Evolutionary conservation across 2,329 filamentous ascomycete species (phyloP).

Genomic region (Bipolaris cookei): DNA sequence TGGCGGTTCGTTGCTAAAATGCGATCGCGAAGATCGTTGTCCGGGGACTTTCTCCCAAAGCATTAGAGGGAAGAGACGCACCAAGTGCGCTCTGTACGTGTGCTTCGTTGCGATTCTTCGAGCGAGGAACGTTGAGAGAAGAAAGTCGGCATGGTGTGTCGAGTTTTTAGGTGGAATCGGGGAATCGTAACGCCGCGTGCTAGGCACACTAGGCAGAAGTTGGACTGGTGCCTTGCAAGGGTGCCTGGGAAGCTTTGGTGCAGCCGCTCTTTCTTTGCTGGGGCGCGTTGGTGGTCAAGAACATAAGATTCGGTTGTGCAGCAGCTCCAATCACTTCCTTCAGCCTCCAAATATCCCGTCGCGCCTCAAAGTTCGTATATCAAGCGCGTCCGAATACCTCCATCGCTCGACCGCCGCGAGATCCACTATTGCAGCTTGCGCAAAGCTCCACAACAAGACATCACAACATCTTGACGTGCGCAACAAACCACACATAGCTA

Average conservation of each 20-base stretch:
- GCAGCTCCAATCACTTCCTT: neutral
- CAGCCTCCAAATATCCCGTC: neutral
- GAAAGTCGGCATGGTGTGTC: slow-evolving; percentile 8
- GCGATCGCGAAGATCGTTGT: slow-evolving; percentile 67
- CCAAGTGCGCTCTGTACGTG: slow-evolving; percentile 72
- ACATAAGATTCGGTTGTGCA: slow-evolving; percentile 19
- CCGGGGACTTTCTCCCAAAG: slow-evolving; percentile 99
- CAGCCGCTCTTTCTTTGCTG: slow-evolving; percentile 27
- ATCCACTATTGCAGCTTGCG: slow-evolving; percentile 20
- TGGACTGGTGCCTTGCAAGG: slow-evolving; percentile 34
- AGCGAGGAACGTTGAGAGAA: slow-evolving; percentile 80
- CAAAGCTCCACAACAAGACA: slow-evolving; percentile 29
- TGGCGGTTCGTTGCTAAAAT: slow-evolving; percentile 98
- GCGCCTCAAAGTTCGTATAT: neutral
- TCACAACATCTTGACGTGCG: slow-evolving; percentile 9
- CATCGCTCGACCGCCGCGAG: slow-evolving; percentile 5
- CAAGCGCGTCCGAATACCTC: slow-evolving; percentile 17
- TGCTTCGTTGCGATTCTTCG: slow-evolving; percentile 99
- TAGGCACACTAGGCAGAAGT: slow-evolving; percentile 39
- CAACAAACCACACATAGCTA: slow-evolving; percentile 11
- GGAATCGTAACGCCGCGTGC: slow-evolving; percentile 20
- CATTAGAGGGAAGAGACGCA: slow-evolving; percentile 51
- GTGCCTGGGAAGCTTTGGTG: slow-evolving; percentile 38
- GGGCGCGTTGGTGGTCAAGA: slow-evolving; percentile 21
- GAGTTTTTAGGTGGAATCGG: slow-evolving; percentile 33